Percentiles rank a stretch among this genome's conserved stretches.
These are phyloP conservation scores for Sechiopsis laciniata DNA, from an alignment of 306 rosid genomes.

Conservation along the genomic window DNA sequence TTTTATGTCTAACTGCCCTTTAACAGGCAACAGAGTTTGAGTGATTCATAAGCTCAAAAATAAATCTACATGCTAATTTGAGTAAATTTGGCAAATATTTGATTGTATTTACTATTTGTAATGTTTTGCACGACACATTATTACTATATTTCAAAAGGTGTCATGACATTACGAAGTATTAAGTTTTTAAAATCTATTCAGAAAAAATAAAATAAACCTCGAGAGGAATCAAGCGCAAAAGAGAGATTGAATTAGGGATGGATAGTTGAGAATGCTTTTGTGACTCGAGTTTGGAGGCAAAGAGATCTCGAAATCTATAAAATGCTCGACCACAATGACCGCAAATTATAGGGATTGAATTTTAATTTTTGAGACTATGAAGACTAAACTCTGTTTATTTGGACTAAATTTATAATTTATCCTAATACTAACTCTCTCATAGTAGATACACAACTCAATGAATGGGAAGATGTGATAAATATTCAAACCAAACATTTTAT, in stretches of 20 bases:
- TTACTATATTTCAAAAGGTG: neutral
- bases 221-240: neutral
- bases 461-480: too few relatives aligned
- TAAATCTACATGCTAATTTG: neutral
- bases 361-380: too few relatives aligned
- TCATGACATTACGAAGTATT: neutral
- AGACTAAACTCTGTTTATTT: too few relatives aligned
- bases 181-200: neutral
- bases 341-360: too few relatives aligned
- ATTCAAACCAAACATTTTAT: too few relatives aligned
- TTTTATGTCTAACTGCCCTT: neutral
- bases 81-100: neutral
- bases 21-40: neutral
- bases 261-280: too few relatives aligned
- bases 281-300: neutral
- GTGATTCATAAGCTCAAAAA: conserved; percentile 1
- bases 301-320: neutral
- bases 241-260: neutral
- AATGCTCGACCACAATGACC: too few relatives aligned
- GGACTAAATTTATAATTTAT: too few relatives aligned
- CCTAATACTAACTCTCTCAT: too few relatives aligned
- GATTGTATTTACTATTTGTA: neutral
- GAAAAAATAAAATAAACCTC: too few relatives aligned
- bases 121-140: neutral
- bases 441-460: too few relatives aligned